Evolutionary conservation across 345 rosid species (phyloP).

Genomic region (Eucalyptus paniculata): DNA sequence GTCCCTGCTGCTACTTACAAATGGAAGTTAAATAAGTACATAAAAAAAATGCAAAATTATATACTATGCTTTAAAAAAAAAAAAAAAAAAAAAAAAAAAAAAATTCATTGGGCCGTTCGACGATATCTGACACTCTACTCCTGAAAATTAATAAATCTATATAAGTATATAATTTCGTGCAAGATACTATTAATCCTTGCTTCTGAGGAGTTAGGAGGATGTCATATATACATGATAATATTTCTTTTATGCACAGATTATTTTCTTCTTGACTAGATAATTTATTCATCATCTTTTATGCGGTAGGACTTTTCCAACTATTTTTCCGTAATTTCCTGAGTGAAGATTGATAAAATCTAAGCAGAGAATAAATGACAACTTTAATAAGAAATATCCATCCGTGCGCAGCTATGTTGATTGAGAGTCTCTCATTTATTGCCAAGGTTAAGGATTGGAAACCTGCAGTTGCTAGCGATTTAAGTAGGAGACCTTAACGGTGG

Average conservation of each 20-base stretch:
- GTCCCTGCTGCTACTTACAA: not conserved
- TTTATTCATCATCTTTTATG: not conserved
- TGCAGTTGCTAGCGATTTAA: too few species aligned
- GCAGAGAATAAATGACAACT: not conserved
- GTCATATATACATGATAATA: not conserved
- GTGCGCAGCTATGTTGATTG: too few species aligned
- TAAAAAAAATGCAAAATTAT: not conserved
- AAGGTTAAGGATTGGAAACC: too few species aligned
- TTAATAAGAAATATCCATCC: too few species aligned
- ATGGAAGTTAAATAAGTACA: not conserved
- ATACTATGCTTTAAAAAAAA: not conserved
- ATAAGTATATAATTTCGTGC: not conserved
- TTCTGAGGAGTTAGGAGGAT: not conserved
- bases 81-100: rapidly evolving
- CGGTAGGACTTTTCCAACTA: not conserved
- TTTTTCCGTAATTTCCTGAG: not conserved
- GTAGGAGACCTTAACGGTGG: too few species aligned
- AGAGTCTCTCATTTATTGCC: too few species aligned
- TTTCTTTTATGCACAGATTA: not conserved
- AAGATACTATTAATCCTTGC: not conserved
- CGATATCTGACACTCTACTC: not conserved
- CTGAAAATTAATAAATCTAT: not conserved
- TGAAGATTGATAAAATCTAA: too few species aligned
- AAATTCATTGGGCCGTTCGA: not conserved
- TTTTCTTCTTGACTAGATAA: not conserved